Base-by-base conservation (phyloP, 768 basidiomycete genomes). In the Lactarius sp. region DNA sequence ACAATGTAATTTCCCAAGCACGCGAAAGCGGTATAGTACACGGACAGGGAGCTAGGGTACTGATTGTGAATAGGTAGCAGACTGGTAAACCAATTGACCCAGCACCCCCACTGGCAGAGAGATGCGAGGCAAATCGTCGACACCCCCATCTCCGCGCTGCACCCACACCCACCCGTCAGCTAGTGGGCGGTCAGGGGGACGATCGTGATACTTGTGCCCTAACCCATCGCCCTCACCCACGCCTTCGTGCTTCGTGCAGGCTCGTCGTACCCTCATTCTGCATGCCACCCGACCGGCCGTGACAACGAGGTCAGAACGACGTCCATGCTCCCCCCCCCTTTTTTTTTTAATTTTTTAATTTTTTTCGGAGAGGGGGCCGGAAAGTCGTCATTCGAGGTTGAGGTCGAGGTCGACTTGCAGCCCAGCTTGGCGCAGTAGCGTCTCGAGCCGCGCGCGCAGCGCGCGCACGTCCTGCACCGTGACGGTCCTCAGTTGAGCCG, bases 361-460 rank as follows among this genome's bases (percentile, higher is more conserved):
- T n/a, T n/a, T n/a, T n/a, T n/a, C n/a, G n/a, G n/a, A 27, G 22
- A 27, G 22, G 22, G 5, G 8, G 16, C 4, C 3, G 13, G 42
- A 53, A 37, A 34, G 52, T 36, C 10, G 27, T 47, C 16, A 22
- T 4, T 54, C 27, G 20, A 54, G 27, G 27, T 27, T 3, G 22
- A 27, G 52, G n/a, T 49, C 41, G 14, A 61, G 47, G 49, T 56
- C 57, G 57, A 64, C 31, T 16, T 64, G 13, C 13, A 64, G 52
- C 22, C 57, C 62, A 18, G 39, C 37, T 20, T 64, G 20, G 18
- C 27, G 46, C 16, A 64, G 57, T 2, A 59, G 14, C 8, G 52
- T 18, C 27, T 59, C 52, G 57, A 64, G 62, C 39, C 27, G 46
- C 20, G 41, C 18, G 27, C 62, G 52, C 20, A 64, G 57, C n/a